Conservation (phyloP, 441 rosid genomes). For the Brassica hybrid region DNA sequence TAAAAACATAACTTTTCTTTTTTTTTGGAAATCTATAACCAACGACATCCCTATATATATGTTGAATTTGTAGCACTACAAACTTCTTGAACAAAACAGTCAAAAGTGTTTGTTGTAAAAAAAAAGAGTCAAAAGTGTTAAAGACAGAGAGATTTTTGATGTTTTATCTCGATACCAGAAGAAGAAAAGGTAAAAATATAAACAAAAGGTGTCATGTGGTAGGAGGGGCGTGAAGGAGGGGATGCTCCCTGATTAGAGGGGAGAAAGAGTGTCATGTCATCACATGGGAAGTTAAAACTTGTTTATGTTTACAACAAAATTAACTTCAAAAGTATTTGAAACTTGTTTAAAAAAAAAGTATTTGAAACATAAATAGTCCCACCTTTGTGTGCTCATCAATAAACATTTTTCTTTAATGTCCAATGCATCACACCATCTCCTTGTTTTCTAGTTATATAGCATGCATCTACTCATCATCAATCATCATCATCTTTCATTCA, state of each 20-base stretch:
- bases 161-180: constrained; percentile 2
- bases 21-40: not conserved
- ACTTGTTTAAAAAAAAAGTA: constrained; percentile 15
- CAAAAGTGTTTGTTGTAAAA: not conserved
- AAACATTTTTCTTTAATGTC: constrained; percentile 55
- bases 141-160: not conserved
- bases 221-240: constrained; percentile 37
- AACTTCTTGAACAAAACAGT: not conserved
- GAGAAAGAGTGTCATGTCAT: constrained; percentile 50
- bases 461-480: constrained; percentile 20
- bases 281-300: constrained; percentile 72
- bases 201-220: constrained; percentile 25
- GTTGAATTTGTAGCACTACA: not conserved
- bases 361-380: constrained; percentile 56
- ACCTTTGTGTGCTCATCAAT: constrained; percentile 56
- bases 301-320: constrained; percentile 19
- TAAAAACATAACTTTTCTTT: no score
- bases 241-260: constrained; percentile 46
- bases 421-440: constrained; percentile 55
- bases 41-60: not conserved
- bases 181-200: not conserved
- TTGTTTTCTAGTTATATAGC: constrained; percentile 32
- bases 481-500: not conserved
- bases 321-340: constrained; percentile 16
- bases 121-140: not conserved